Evolutionary conservation across 495 filamentous ascomycete species (phyloP).

Genomic region (Penicillium cosmopolitanum): DNA sequence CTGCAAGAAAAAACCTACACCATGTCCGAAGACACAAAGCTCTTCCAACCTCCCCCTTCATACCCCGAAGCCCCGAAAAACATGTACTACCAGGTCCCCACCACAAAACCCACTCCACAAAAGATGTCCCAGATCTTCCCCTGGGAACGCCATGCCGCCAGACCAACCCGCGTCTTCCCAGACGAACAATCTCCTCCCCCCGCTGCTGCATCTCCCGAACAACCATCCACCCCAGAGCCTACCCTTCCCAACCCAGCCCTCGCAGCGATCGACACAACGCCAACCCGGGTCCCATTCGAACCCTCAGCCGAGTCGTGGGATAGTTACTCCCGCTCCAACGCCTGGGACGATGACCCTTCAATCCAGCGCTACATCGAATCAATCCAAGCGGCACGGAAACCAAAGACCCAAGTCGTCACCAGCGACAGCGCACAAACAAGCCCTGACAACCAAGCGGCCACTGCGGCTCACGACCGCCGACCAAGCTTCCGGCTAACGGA

Average conservation of each 20-base stretch:
- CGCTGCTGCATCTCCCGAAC: conserved; percentile 16
- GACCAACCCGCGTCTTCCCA: conserved; percentile 73
- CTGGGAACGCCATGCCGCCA: conserved; percentile 72
- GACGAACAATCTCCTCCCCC: conserved; percentile 45
- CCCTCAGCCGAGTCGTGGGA: conserved; percentile 61
- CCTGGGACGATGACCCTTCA: conserved; percentile 84
- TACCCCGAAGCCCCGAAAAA: conserved; percentile 83
- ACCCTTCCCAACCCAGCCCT: conserved; percentile 18
- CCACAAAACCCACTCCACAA: conserved; percentile 57
- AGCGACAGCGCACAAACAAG: conserved; percentile 13
- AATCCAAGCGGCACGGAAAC: conserved; percentile 65
- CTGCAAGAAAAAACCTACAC: conserved; percentile 72
- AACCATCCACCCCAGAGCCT: not conserved
- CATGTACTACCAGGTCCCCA: conserved; percentile 82
- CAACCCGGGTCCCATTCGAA: conserved; percentile 32
- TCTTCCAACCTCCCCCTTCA: conserved; percentile 72
- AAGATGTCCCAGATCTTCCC: conserved; percentile 75
- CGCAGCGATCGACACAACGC: conserved; percentile 11
- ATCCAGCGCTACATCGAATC: conserved; percentile 80
- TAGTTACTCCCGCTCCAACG: conserved; percentile 70
- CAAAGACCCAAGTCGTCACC: conserved; percentile 59
- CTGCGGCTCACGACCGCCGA: conserved; percentile 32
- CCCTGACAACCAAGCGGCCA: conserved; percentile 5
- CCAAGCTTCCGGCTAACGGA: conserved; percentile 73
- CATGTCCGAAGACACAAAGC: conserved; percentile 71